These are phyloP conservation scores for Ceratobasidium sp. DNA, from an alignment of 1,284 basidiomycete species.

Conservation along the genomic window DNA sequence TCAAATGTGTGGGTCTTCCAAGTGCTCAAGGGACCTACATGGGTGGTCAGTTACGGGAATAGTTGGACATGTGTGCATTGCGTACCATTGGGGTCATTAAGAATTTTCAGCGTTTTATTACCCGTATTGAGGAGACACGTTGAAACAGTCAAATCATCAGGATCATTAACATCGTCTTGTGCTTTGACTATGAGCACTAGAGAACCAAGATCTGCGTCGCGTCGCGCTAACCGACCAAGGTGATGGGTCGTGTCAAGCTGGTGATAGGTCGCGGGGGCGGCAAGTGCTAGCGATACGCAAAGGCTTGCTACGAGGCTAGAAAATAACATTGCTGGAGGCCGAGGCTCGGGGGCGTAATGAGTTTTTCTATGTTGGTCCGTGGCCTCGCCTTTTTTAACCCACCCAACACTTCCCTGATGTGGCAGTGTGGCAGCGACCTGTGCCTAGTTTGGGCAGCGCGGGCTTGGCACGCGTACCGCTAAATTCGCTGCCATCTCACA, in stretches of 20 bases:
- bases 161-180: conserved; percentile 36
- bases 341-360: too few species aligned
- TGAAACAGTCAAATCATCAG: conserved; percentile 40
- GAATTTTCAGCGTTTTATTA: conserved; percentile 30
- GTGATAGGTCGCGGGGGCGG: background rate
- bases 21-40: conserved; percentile 31
- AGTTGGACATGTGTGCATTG: too few species aligned
- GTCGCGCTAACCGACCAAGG: conserved; percentile 22
- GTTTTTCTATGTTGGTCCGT: too few species aligned
- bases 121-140: conserved; percentile 38
- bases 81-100: conserved; percentile 41
- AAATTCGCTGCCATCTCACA: too few species aligned
- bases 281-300: conserved; percentile 10
- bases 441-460: background rate
- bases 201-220: conserved; percentile 14
- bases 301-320: conserved; percentile 9
- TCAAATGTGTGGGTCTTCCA: conserved; percentile 42
- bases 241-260: background rate
- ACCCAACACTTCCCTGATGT: background rate
- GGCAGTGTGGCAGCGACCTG: conserved; percentile 9
- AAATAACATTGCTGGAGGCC: background rate
- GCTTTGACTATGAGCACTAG: conserved; percentile 33
- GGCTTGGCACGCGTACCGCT: too few species aligned
- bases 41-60: too few species aligned
- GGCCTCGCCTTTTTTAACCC: too few species aligned